These are phyloP conservation scores for Persicaria tinctoria DNA, from an alignment of 148 eudicot genomes.

Conservation along the genomic window DNA sequence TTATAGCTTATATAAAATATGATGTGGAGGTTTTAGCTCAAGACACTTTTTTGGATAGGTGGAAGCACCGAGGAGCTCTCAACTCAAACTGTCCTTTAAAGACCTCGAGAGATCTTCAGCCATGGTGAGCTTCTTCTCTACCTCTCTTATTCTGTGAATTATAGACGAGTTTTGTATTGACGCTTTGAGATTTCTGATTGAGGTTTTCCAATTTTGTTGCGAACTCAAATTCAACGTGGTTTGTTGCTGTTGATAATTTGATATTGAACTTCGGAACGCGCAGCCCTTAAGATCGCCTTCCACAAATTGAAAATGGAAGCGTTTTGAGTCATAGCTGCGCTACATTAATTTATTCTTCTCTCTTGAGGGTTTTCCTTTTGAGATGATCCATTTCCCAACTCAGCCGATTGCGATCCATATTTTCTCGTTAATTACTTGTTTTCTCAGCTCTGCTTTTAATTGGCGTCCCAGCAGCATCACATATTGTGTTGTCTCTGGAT, in stretches of 20 bases:
- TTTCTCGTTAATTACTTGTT: neutral
- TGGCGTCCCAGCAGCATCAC: neutral
- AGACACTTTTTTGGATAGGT: too few relatives aligned
- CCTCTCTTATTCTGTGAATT: too few relatives aligned
- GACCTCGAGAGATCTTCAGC: too few relatives aligned
- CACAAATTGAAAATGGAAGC: constrained; percentile 55
- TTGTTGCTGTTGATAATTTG: neutral
- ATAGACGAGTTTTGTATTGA: too few relatives aligned
- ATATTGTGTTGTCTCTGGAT: neutral
- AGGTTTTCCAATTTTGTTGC: too few relatives aligned
- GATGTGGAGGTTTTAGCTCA: too few relatives aligned
- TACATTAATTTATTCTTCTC: constrained; percentile 37
- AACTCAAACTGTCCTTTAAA: too few relatives aligned
- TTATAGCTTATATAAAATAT: too few relatives aligned
- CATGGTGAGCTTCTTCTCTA: too few relatives aligned
- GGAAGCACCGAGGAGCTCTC: too few relatives aligned
- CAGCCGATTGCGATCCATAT: neutral
- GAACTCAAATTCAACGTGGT: too few relatives aligned
- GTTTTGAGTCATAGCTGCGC: constrained; percentile 97
- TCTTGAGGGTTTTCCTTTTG: constrained; percentile 60
- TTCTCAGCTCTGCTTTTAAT: constrained; percentile 10
- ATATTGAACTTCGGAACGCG: constrained; percentile 18
- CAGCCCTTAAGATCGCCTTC: constrained; percentile 97
- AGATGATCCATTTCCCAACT: constrained; percentile 16
- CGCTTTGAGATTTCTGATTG: too few relatives aligned